These are phyloP conservation scores for Elsinoe necatrix DNA, from an alignment of 2,329 filamentous ascomycete genomes.

Conservation along the genomic window DNA sequence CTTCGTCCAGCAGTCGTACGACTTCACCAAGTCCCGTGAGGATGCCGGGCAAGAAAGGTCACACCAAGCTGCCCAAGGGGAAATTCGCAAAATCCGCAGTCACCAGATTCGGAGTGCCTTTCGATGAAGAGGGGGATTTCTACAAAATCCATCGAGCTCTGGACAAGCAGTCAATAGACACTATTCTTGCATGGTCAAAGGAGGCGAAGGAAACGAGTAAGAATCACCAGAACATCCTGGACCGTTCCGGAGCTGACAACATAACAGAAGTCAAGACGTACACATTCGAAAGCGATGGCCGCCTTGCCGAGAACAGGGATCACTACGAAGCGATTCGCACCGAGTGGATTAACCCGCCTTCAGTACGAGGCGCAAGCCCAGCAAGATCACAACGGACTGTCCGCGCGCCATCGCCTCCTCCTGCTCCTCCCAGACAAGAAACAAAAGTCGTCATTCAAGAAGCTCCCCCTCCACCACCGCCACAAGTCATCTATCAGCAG, in stretches of 20 bases:
- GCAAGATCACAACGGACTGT: slow-evolving; percentile 23
- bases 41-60: slow-evolving; percentile 55
- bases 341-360: slow-evolving; percentile 34
- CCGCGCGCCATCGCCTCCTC: slow-evolving; percentile 19
- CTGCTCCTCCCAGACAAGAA: slow-evolving; percentile 21
- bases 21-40: slow-evolving; percentile 27
- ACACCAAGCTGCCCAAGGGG: slow-evolving; percentile 75
- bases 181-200: slow-evolving; percentile 74
- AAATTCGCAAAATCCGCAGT: slow-evolving; percentile 74
- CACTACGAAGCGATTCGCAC: slow-evolving; percentile 30
- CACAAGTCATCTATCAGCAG: slow-evolving; percentile 26
- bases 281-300: slow-evolving; percentile 27
- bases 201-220: slow-evolving; percentile 50
- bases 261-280: slow-evolving; percentile 30
- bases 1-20: slow-evolving; percentile 30
- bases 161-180: slow-evolving; percentile 84
- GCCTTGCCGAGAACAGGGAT: slow-evolving; percentile 23
- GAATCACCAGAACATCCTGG: slow-evolving; percentile 16
- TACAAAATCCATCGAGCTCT: slow-evolving; percentile 77
- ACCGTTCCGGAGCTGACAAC: slow-evolving; percentile 18
- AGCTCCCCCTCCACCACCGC: slow-evolving; percentile 17
- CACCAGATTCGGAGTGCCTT: slow-evolving; percentile 78
- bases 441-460: slow-evolving; percentile 27
- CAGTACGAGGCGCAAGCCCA: slow-evolving; percentile 22
- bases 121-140: slow-evolving; percentile 75